Conservation (phyloP, 345 rosid genomes). For the Brassica carinata region DNA sequence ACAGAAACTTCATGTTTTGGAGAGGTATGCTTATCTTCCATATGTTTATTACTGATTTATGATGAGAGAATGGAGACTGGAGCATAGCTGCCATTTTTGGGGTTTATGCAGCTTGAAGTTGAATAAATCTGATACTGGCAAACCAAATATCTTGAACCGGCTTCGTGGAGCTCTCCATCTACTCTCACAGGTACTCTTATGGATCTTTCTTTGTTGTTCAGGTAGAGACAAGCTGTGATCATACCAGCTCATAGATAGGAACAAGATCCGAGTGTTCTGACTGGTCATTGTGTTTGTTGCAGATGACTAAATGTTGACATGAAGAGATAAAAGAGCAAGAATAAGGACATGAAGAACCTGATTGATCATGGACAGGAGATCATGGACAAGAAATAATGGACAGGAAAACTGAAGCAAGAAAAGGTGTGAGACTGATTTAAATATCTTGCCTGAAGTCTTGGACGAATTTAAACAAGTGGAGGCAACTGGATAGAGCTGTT, state of each 20-base stretch:
- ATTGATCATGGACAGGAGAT: too few relatives aligned
- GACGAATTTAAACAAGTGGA: too few relatives aligned
- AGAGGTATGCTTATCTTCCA: constrained; percentile 50
- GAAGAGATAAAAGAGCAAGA: too few relatives aligned
- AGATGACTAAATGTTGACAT: constrained; percentile 94
- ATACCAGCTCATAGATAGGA: background rate
- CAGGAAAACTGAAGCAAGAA: too few relatives aligned
- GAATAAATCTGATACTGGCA: constrained; percentile 39
- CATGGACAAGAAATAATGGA: too few relatives aligned
- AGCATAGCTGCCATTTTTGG: background rate
- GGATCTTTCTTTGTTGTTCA: background rate
- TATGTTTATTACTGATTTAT: background rate
- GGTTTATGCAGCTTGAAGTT: constrained; percentile 63
- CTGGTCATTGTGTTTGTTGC: constrained; percentile 39
- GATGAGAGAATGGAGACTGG: background rate
- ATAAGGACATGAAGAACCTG: too few relatives aligned
- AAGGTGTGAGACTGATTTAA: too few relatives aligned
- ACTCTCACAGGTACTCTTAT: constrained; percentile 63
- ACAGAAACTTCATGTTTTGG: constrained; percentile 71
- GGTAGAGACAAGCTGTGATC: background rate
- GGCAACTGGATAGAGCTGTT: too few relatives aligned
- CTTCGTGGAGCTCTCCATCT: constrained; percentile 76
- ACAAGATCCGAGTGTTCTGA: background rate
- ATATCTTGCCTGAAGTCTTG: too few relatives aligned
- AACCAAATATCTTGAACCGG: constrained; percentile 66